Evolutionary conservation across 148 eudicot species (phyloP).

Genomic region (Fagopyrum esculentum): DNA sequence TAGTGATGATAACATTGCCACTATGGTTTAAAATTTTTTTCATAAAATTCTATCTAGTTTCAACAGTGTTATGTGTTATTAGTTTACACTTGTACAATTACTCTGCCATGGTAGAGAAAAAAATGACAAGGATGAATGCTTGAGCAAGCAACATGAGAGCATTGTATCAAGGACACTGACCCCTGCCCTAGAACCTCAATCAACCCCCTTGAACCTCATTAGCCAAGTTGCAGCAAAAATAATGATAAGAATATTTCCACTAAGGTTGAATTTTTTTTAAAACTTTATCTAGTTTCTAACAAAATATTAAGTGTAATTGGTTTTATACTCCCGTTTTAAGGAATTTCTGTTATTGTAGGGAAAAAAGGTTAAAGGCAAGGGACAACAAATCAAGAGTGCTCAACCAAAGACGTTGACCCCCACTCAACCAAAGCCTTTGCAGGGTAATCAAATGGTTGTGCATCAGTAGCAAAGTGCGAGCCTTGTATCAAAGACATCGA

Average conservation of each 20-base stretch:
- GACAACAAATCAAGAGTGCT: background rate
- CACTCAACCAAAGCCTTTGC: no score
- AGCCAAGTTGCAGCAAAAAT: background rate
- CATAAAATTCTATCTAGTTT: background rate
- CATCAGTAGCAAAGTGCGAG: no score
- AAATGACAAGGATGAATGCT: background rate
- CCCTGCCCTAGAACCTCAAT: background rate
- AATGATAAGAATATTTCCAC: background rate
- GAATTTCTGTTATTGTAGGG: background rate
- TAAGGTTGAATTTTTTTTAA: background rate
- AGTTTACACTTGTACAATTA: background rate
- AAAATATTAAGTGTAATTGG: background rate
- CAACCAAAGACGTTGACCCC: background rate
- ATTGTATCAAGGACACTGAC: background rate
- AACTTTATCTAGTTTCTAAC: background rate
- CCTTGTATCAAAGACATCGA: no score
- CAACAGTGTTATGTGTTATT: background rate
- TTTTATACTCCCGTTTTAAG: background rate
- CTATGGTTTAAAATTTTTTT: background rate
- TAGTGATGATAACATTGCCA: no score
- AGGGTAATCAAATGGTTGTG: no score
- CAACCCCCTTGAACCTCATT: background rate
- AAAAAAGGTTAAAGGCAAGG: background rate
- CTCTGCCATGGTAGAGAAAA: no score
- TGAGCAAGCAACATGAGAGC: background rate